phyloP scores from a whole-genome alignment of 805 yeast genomes.

The Komagataella mondaviorum region DNA sequence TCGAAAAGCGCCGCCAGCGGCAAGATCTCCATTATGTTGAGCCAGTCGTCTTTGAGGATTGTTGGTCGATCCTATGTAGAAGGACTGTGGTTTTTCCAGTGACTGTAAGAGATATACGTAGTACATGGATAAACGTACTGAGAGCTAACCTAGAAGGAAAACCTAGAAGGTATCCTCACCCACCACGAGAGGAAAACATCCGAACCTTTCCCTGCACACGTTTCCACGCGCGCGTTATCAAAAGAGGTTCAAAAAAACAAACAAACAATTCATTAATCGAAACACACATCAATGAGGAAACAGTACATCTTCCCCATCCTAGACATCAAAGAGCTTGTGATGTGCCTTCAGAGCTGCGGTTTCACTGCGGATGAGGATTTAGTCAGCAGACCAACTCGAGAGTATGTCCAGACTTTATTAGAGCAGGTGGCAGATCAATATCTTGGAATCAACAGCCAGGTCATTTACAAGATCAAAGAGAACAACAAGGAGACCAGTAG shows the following conservation, averaged over 20 bases:
- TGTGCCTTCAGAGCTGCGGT: slow-evolving; percentile 6
- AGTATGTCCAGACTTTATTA: slow-evolving; percentile 17
- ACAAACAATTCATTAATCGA: background rate
- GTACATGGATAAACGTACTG: slow-evolving; percentile 22
- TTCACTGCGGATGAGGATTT: slow-evolving; percentile 12
- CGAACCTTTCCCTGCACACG: background rate
- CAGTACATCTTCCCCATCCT: slow-evolving; percentile 19
- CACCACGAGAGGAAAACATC: background rate
- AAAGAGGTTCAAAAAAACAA: background rate
- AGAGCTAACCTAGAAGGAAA: background rate
- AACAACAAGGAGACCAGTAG: slow-evolving; percentile 11
- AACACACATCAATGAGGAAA: slow-evolving; percentile 8
- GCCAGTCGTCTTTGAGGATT: slow-evolving; percentile 52
- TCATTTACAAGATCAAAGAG: slow-evolving; percentile 11
- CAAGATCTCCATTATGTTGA: slow-evolving; percentile 66
- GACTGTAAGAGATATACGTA: slow-evolving; percentile 64
- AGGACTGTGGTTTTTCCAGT: slow-evolving; percentile 37
- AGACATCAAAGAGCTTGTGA: slow-evolving; percentile 15
- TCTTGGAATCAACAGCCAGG: slow-evolving; percentile 16
- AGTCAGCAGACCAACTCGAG: slow-evolving; percentile 15
- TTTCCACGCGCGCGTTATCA: background rate
- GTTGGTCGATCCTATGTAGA: slow-evolving; percentile 77
- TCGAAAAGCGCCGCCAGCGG: slow-evolving; percentile 53
- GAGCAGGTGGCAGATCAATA: slow-evolving; percentile 21
- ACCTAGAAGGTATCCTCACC: background rate